Percentiles rank a stretch among this genome's conserved stretches.
Conservation (phyloP, 768 basidiomycete species). For the Termitomyces sp. region DNA sequence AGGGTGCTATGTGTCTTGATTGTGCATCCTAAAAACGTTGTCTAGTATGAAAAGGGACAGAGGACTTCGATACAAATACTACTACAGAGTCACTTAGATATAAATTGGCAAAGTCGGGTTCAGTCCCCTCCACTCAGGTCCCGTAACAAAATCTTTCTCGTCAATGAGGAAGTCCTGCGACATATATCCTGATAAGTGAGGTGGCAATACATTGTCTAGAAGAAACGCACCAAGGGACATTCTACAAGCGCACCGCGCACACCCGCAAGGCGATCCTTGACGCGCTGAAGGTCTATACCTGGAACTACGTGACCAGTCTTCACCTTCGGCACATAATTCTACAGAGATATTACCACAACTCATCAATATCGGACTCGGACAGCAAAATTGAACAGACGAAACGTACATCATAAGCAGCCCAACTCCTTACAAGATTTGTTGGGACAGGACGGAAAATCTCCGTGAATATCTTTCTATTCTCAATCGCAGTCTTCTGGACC, state of each 20-base stretch:
- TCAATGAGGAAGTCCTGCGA: constrained; percentile 80
- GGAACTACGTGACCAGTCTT: constrained; percentile 80
- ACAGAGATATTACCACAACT: not conserved
- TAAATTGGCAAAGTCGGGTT: constrained; percentile 80
- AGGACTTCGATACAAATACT: no score
- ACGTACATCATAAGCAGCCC: constrained; percentile 73
- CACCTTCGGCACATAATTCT: constrained; percentile 72
- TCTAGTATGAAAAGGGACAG: no score
- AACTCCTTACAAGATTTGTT: constrained; percentile 72
- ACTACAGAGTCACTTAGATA: constrained; percentile 31
- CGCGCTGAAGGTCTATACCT: constrained; percentile 54
- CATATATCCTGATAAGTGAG: constrained; percentile 3
- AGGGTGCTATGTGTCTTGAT: no score
- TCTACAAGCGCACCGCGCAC: constrained; percentile 74
- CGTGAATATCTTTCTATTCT: constrained; percentile 81
- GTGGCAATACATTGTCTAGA: not conserved
- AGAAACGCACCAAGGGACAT: constrained; percentile 54
- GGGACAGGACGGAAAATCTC: constrained; percentile 87
- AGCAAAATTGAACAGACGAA: not conserved
- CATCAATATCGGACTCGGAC: not conserved
- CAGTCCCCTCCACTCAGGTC: constrained; percentile 65
- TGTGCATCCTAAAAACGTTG: no score
- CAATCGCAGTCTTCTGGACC: constrained; percentile 66
- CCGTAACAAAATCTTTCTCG: constrained; percentile 63
- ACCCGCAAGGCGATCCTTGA: constrained; percentile 70